These are phyloP conservation scores for Cutaneotrichosporon curvatum DNA, from an alignment of 1,284 basidiomycete species.

Conservation along the genomic window DNA sequence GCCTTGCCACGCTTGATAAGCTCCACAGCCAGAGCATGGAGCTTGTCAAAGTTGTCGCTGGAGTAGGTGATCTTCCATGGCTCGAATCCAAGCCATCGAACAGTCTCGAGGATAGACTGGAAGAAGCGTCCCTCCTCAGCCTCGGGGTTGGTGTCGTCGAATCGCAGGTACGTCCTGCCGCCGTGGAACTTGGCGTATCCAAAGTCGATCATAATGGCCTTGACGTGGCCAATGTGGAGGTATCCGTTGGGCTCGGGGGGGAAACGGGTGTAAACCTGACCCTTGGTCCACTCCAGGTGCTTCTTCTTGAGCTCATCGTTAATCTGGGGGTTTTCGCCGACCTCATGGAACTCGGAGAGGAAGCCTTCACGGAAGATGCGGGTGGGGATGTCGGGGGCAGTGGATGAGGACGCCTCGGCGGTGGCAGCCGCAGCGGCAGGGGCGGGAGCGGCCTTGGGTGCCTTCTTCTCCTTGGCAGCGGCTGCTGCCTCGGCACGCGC, in stretches of 20 bases:
- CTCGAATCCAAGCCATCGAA: slow-evolving; percentile 96
- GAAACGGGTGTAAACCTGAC: slow-evolving; percentile 89
- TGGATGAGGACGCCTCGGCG: slow-evolving; percentile 34
- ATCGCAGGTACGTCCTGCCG: slow-evolving; percentile 84
- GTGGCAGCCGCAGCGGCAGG: slow-evolving; percentile 9
- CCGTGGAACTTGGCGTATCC: slow-evolving; percentile 89
- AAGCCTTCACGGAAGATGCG: slow-evolving; percentile 90
- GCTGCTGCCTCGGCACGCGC: slow-evolving; percentile 57
- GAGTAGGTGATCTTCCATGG: slow-evolving; percentile 99
- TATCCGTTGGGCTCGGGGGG: slow-evolving; percentile 98
- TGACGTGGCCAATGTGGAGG: slow-evolving; percentile 94
- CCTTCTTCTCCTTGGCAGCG: slow-evolving; percentile 61
- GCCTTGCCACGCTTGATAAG: slow-evolving; percentile 85
- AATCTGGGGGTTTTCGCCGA: slow-evolving; percentile 88
- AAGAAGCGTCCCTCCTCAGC: slow-evolving; percentile 95
- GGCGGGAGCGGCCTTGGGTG: slow-evolving; percentile 38
- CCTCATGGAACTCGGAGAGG: slow-evolving; percentile 85
- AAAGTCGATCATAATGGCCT: slow-evolving; percentile 97
- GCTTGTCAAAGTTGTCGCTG: slow-evolving; percentile 87
- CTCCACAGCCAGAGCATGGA: slow-evolving; percentile 86
- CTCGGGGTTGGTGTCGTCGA: slow-evolving; percentile 98
- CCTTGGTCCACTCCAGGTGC: slow-evolving; percentile 75
- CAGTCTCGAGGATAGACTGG: slow-evolving; percentile 89
- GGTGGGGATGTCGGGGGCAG: slow-evolving; percentile 38
- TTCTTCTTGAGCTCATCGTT: slow-evolving; percentile 67